Conservation (phyloP, 345 rosid genomes). For the Aurinia saxatilis region DNA sequence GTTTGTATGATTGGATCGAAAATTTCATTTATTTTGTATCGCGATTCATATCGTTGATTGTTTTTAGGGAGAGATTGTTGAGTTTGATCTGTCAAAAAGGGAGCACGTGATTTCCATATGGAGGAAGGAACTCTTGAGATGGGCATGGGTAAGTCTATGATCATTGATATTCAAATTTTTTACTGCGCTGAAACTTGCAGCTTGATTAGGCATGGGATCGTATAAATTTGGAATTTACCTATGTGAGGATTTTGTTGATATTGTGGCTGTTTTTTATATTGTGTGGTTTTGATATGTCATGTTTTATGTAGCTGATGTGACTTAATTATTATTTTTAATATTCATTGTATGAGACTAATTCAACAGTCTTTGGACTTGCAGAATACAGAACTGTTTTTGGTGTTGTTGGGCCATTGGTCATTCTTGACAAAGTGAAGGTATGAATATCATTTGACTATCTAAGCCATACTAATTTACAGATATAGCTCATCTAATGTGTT, state of each 20-base stretch:
- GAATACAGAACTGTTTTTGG: conserved; percentile 97
- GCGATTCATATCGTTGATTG: no score
- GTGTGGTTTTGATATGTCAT: not conserved
- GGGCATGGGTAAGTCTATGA: conserved; percentile 58
- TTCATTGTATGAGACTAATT: not conserved
- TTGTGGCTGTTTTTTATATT: not conserved
- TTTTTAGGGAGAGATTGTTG: not conserved
- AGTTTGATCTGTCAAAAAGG: conserved; percentile 35
- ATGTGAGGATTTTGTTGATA: not conserved
- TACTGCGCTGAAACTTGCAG: not conserved
- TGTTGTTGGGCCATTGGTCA: conserved; percentile 96
- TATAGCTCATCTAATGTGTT: no score
- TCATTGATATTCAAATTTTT: not conserved
- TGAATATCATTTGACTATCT: not conserved
- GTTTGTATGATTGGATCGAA: conserved; percentile 15
- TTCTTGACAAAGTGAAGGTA: conserved; percentile 95
- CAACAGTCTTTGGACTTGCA: conserved; percentile 24
- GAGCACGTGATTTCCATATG: conserved; percentile 34
- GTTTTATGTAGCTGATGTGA: not conserved
- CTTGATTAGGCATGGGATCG: not conserved
- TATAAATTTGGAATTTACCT: not conserved
- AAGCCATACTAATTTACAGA: not conserved
- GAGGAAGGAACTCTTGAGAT: conserved; percentile 65
- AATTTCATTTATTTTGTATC: not conserved
- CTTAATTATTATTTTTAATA: not conserved